These are phyloP conservation scores for Pichia deserticola DNA, from an alignment of 805 yeast species.

Conservation along the genomic window DNA sequence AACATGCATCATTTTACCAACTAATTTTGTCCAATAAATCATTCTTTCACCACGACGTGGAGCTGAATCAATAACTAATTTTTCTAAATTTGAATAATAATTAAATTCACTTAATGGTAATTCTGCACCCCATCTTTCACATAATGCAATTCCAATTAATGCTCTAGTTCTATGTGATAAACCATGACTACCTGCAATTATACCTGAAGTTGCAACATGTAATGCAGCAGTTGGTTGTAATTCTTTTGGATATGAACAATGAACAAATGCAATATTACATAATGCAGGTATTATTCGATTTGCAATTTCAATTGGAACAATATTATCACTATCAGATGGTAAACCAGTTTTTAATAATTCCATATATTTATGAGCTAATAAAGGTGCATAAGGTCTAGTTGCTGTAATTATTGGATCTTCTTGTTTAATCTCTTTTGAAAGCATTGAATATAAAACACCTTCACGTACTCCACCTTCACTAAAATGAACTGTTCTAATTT, in stretches of 20 bases:
- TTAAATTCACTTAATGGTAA: conserved; percentile 48
- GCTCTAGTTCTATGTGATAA: conserved; percentile 66
- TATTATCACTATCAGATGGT: conserved; percentile 34
- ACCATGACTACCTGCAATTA: conserved; percentile 71
- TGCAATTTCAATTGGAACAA: conserved; percentile 51
- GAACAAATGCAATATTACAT: conserved; percentile 69
- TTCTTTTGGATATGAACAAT: conserved; percentile 70
- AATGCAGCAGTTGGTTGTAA: conserved; percentile 68
- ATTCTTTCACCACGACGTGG: conserved; percentile 36
- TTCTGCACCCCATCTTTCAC: conserved; percentile 81
- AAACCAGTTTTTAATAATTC: conserved; percentile 48
- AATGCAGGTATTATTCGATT: conserved; percentile 61
- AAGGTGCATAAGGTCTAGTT: conserved; percentile 64
- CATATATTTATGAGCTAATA: conserved; percentile 50
- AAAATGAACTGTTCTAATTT: conserved; percentile 54
- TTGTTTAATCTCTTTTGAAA: conserved; percentile 48
- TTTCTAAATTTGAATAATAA: conserved; percentile 40
- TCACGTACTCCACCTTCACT: conserved; percentile 76
- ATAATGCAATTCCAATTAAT: conserved; percentile 61
- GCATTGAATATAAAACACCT: conserved; percentile 58
- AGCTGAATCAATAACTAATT: conserved; percentile 38
- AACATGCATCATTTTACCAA: conserved; percentile 69
- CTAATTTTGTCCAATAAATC: conserved; percentile 67
- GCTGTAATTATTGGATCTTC: conserved; percentile 68
- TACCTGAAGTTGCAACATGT: conserved; percentile 66